phyloP scores from a whole-genome alignment of 2,329 filamentous ascomycete genomes.

The Aureobasidium subglaciale region DNA sequence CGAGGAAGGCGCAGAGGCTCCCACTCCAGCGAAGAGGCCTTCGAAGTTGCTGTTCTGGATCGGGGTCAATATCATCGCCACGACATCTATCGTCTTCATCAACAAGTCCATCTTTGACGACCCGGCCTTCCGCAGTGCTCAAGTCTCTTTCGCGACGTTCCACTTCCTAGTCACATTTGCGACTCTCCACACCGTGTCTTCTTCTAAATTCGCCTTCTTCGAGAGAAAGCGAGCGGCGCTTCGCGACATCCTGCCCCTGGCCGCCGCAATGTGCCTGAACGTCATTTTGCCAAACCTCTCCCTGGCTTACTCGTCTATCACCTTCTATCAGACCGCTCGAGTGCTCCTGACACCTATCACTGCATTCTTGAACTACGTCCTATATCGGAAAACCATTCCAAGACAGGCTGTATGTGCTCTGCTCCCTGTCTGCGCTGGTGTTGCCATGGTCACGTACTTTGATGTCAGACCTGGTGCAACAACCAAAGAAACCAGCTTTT shows the following conservation, averaged over 20 bases:
- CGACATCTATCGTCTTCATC: slow-evolving; percentile 17
- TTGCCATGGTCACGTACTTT: slow-evolving; percentile 61
- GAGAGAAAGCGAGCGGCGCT: slow-evolving; percentile 49
- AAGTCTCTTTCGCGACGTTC: slow-evolving; percentile 56
- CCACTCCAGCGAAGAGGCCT: background rate
- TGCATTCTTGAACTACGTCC: slow-evolving; percentile 56
- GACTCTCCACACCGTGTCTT: slow-evolving; percentile 56
- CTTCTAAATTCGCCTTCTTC: slow-evolving; percentile 53
- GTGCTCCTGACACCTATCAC: slow-evolving; percentile 61
- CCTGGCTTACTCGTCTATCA: slow-evolving; percentile 59
- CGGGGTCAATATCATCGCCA: slow-evolving; percentile 16
- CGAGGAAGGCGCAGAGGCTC: background rate
- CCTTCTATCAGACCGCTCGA: slow-evolving; percentile 63
- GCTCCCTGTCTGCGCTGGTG: slow-evolving; percentile 54
- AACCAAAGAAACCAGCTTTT: slow-evolving; percentile 47
- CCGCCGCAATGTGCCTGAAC: slow-evolving; percentile 60
- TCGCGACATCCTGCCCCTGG: slow-evolving; percentile 55
- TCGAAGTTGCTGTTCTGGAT: slow-evolving; percentile 15
- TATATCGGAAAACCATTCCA: slow-evolving; percentile 54
- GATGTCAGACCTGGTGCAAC: slow-evolving; percentile 45
- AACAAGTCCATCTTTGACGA: slow-evolving; percentile 18
- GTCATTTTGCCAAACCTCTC: slow-evolving; percentile 63
- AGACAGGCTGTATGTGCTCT: slow-evolving; percentile 48
- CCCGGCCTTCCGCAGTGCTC: slow-evolving; percentile 13
- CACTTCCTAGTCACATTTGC: slow-evolving; percentile 61